phyloP scores from a whole-genome alignment of 2,329 filamentous ascomycete genomes.

The Uncinocarpus reesii region DNA sequence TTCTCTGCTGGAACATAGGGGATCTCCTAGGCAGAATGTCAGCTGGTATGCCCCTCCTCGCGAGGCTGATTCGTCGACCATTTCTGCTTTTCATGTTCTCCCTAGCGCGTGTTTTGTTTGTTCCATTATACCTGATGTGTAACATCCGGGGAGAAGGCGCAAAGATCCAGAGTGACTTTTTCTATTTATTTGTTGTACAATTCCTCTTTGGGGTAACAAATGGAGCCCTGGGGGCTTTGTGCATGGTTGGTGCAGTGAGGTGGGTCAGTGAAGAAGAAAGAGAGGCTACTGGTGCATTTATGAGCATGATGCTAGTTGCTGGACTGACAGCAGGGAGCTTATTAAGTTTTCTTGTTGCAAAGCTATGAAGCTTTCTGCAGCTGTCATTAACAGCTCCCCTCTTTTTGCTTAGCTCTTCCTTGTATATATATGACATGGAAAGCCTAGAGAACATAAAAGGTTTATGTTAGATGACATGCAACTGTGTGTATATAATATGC shows the following conservation, averaged over 20 bases:
- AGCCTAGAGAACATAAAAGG: no score
- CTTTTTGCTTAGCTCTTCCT: not conserved
- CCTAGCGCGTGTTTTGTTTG: slow-evolving; percentile 55
- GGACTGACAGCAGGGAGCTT: slow-evolving; percentile 79
- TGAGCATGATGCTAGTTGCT: slow-evolving; percentile 79
- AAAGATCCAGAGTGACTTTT: slow-evolving; percentile 65
- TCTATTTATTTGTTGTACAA: slow-evolving; percentile 79
- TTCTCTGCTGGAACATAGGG: slow-evolving; percentile 88
- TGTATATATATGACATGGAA: not conserved
- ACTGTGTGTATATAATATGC: no score
- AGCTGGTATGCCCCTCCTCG: slow-evolving; percentile 49
- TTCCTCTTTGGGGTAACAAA: slow-evolving; percentile 73
- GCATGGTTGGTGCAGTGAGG: slow-evolving; percentile 81
- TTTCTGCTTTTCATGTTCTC: slow-evolving; percentile 57
- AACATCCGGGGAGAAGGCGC: slow-evolving; percentile 73
- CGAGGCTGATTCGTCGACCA: slow-evolving; percentile 51
- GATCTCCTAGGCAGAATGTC: slow-evolving; percentile 68
- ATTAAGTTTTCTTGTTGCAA: slow-evolving; percentile 63
- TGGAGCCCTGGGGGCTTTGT: slow-evolving; percentile 74
- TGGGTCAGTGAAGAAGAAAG: slow-evolving; percentile 75
- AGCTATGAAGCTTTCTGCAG: not conserved
- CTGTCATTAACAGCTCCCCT: not conserved
- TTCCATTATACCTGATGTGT: slow-evolving; percentile 82
- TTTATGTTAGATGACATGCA: no score
- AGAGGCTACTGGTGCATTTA: slow-evolving; percentile 85